These are phyloP conservation scores for Leccinum arenicola DNA, from an alignment of 768 basidiomycete genomes.

Conservation along the genomic window DNA sequence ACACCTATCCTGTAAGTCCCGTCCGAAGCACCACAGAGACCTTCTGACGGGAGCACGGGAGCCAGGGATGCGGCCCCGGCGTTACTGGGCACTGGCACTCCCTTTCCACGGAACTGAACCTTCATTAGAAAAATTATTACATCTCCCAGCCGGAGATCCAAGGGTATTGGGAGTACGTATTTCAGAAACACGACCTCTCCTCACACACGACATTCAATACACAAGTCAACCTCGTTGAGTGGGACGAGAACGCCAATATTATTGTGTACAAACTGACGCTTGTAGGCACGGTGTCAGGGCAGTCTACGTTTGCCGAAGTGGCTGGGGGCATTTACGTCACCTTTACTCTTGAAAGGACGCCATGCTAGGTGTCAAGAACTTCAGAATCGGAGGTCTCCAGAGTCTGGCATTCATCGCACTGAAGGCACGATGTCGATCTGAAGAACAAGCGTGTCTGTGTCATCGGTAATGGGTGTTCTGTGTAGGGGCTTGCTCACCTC, in stretches of 20 bases:
- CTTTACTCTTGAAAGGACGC: background rate
- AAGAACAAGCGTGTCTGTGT: conserved; percentile 55
- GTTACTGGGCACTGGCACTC: background rate
- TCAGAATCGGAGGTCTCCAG: conserved; percentile 33
- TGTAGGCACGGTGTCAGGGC: conserved; percentile 31
- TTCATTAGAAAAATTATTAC: background rate
- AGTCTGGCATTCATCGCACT: conserved; percentile 54
- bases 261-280: conserved; percentile 40
- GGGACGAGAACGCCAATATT: conserved; percentile 40
- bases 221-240: conserved; percentile 38
- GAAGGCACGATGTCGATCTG: conserved; percentile 53
- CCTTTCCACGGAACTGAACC: conserved; percentile 2
- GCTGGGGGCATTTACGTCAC: conserved; percentile 7
- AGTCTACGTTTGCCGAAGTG: conserved; percentile 16
- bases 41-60: background rate
- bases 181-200: conserved; percentile 38
- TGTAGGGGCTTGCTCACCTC: conserved; percentile 36
- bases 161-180: conserved; percentile 41
- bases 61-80: conserved; percentile 1
- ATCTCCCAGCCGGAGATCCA: conserved; percentile 7
- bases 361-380: conserved; percentile 21
- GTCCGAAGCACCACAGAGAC: background rate
- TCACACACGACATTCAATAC: conserved; percentile 37
- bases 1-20: conserved; percentile 4
- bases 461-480: conserved; percentile 63